Conservation (phyloP, 495 filamentous ascomycete species). For the Penicillium canariense region DNA sequence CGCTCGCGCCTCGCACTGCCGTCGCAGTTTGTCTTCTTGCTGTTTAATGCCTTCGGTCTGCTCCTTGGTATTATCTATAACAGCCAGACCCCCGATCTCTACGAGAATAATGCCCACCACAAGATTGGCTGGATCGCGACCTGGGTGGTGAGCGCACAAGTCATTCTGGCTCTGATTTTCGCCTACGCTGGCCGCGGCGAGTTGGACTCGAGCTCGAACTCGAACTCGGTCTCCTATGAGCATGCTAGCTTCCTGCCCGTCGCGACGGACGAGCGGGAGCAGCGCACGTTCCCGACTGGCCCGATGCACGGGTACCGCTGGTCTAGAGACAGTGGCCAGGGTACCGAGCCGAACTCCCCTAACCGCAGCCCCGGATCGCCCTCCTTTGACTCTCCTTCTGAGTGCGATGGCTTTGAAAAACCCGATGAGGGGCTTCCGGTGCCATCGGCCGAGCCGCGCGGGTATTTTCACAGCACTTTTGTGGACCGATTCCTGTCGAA, state of each 20-base stretch:
- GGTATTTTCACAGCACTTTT: slow-evolving; percentile 44
- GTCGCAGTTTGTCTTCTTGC: slow-evolving; percentile 74
- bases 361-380: slow-evolving; percentile 62
- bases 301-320: slow-evolving; percentile 55
- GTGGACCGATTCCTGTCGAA: slow-evolving; percentile 48
- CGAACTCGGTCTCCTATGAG: slow-evolving; percentile 33
- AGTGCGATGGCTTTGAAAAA: slow-evolving; percentile 53
- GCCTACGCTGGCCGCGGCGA: slow-evolving; percentile 43
- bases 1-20: slow-evolving; percentile 71
- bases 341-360: slow-evolving; percentile 71
- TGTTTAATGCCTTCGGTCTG: slow-evolving; percentile 67
- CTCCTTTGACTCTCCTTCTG: slow-evolving; percentile 51
- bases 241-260: slow-evolving; percentile 62
- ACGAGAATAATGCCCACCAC: slow-evolving; percentile 83
- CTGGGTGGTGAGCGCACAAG: slow-evolving; percentile 66
- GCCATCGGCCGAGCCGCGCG: slow-evolving; percentile 28
- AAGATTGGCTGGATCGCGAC: slow-evolving; percentile 86
- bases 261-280: slow-evolving; percentile 62
- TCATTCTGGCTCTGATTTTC: slow-evolving; percentile 63
- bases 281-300: slow-evolving; percentile 46
- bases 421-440: slow-evolving; percentile 48
- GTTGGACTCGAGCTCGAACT: slow-evolving; percentile 21
- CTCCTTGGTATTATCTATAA: slow-evolving; percentile 77
- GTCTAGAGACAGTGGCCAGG: slow-evolving; percentile 87
- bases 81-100: slow-evolving; percentile 79